Base-by-base conservation (phyloP, 2,329 filamentous ascomycete genomes). In the Raffaelea albimanens region DNA sequence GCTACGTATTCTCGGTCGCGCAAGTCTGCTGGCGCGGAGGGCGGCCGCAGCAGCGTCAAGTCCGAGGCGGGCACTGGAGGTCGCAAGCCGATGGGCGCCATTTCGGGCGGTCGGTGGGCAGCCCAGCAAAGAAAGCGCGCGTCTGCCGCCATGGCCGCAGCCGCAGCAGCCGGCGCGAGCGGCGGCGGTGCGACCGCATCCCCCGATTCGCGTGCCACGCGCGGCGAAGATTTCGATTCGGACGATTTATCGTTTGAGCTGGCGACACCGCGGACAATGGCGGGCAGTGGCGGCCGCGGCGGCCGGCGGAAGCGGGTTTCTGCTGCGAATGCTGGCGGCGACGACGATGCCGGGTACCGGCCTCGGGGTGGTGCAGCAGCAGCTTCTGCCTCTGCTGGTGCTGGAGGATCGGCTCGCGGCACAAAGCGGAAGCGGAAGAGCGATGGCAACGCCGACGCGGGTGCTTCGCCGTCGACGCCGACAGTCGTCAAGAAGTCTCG, bases 301-400 rank as follows among this genome's bases (percentile, higher is more conserved):
- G 68, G 72, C 50, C 80, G 80, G 69, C 67, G 76, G 34, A 75
- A 75, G 63, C 59, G 72, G 42, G 19, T 9, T 16, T 10, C 10
- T 16, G 16, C 31, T 16, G 31, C 31, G 7, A 38, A 16, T n/a
- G 34, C 34, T n/a, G 7, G 34, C 34, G 5, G 5, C 34, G 18
- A 19, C 34, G 14, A 19, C 34, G 14, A 38, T 39, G 8, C n/a
- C n/a, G n/a, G n/a, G n/a, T n/a, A n/a, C n/a, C n/a, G n/a, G n/a
- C n/a, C n/a, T n/a, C n/a, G n/a, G 34, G 34, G 34, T n/a, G 18
- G 7, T 16, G 34, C 34, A 38, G 18, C 34, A n/a, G 34, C 34
- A 38, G 34, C 34, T 7, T 4, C 43, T 9, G 20, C 31, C 2
- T 13, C 20, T 14, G 19, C 25, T 2, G 31, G n/a, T n/a, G n/a